phyloP scores from a whole-genome alignment of 352 stramenopile species.

The Halophytophthora batemanensis region DNA sequence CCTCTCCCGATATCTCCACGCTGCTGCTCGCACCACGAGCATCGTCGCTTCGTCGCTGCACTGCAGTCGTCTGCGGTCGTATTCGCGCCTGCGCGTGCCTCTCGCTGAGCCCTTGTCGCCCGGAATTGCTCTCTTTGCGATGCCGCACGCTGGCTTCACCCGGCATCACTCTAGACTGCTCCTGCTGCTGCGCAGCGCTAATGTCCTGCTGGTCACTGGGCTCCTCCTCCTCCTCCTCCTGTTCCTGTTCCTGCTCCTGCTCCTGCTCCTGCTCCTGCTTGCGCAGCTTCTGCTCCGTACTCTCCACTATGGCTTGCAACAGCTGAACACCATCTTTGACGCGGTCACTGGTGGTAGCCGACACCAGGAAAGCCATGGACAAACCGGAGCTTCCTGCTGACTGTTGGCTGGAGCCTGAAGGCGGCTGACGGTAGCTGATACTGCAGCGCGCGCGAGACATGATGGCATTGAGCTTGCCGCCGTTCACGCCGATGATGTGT shows the following conservation, averaged over 20 bases:
- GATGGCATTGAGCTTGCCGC: constrained; percentile 50
- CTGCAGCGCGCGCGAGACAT: constrained; percentile 57
- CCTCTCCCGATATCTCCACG: too few species aligned
- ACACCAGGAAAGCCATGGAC: constrained; percentile 52
- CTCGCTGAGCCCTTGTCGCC: constrained; percentile 19
- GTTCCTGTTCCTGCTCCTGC: too few species aligned
- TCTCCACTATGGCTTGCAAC: constrained; percentile 35
- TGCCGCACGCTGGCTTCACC: neutral
- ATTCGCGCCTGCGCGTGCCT: constrained; percentile 36
- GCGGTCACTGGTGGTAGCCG: constrained; percentile 41
- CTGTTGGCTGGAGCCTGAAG: too few species aligned
- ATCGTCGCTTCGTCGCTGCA: too few species aligned
- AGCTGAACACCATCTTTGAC: constrained; percentile 37
- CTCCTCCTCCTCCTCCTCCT: constrained; percentile 4
- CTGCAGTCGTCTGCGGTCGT: constrained; percentile 26
- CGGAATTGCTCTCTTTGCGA: constrained; percentile 4
- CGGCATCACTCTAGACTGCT: constrained; percentile 3
- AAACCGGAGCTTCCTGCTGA: constrained; percentile 18
- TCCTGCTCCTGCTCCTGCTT: constrained; percentile 9
- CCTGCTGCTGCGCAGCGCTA: neutral
- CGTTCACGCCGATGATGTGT: constrained; percentile 46
- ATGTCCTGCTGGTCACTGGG: constrained; percentile 2
- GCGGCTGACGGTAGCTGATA: constrained; percentile 40
- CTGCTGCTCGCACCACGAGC: too few species aligned
- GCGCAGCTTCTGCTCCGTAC: constrained; percentile 32